Conservation (phyloP, 2,329 filamentous ascomycete genomes). For the Chaetomiaceae sp. region DNA sequence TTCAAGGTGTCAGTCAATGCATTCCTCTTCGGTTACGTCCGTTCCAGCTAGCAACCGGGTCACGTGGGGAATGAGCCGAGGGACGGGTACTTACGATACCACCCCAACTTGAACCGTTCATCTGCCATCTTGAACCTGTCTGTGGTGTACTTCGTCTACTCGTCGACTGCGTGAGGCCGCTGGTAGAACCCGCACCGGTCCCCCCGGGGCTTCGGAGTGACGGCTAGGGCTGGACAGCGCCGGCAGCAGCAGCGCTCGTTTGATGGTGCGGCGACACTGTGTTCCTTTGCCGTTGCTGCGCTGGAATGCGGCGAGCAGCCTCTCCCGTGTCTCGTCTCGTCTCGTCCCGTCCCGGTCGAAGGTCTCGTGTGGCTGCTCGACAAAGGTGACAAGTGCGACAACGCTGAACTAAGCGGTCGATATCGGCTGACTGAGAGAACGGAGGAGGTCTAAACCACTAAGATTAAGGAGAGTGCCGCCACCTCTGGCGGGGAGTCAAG, state of each 20-base stretch:
- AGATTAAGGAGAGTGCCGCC: constrained; percentile 9
- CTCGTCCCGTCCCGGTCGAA: constrained; percentile 1
- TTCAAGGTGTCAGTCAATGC: constrained; percentile 8
- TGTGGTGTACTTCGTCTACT: constrained; percentile 4
- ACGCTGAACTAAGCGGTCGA: background rate
- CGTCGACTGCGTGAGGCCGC: background rate
- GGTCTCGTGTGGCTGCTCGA: constrained; percentile 1
- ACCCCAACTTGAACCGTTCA: constrained; percentile 44
- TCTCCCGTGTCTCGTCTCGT: constrained; percentile 14
- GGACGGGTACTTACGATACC: constrained; percentile 42
- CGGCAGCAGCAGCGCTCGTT: constrained; percentile 1
- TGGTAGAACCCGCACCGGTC: constrained; percentile 26
- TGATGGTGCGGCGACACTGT: background rate
- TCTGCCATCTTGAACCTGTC: constrained; percentile 28
- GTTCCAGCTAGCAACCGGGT: background rate
- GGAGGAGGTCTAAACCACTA: constrained; percentile 1
- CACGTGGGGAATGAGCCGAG: background rate
- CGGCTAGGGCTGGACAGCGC: constrained; percentile 21
- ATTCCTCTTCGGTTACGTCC: background rate
- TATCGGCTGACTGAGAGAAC: background rate
- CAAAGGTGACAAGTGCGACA: background rate
- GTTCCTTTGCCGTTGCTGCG: background rate
- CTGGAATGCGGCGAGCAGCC: constrained; percentile 15
- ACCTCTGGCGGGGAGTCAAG: background rate
- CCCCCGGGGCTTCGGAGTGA: constrained; percentile 26